Evolutionary conservation across 805 yeast species (phyloP).

Genomic region (Candida loeiensis): DNA sequence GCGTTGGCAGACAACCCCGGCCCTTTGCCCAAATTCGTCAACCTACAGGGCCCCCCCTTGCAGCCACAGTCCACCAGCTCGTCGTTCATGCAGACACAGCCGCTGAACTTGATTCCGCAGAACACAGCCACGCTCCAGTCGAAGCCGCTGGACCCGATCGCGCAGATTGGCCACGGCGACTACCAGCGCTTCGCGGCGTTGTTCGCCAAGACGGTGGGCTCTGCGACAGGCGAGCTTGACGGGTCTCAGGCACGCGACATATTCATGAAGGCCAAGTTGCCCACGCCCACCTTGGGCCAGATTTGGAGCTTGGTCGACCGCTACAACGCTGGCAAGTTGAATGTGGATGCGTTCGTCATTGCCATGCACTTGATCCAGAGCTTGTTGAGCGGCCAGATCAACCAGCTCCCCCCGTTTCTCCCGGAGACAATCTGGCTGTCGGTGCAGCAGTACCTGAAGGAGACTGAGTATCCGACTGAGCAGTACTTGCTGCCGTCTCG

Average conservation of each 20-base stretch:
- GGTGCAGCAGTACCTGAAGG: constrained; percentile 18
- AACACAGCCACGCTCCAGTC: constrained; percentile 33
- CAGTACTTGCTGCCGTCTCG: constrained; percentile 32
- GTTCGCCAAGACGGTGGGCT: constrained; percentile 62
- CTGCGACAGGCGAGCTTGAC: constrained; percentile 52
- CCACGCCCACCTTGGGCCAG: constrained; percentile 72
- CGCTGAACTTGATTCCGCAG: constrained; percentile 35
- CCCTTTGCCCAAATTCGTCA: constrained; percentile 59
- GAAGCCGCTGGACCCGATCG: constrained; percentile 32
- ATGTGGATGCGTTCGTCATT: constrained; percentile 72
- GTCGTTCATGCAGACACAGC: constrained; percentile 42
- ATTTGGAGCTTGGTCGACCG: constrained; percentile 89
- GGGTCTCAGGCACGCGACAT: constrained; percentile 85
- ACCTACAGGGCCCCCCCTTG: constrained; percentile 22
- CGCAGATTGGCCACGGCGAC: constrained; percentile 55
- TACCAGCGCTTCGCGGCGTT: constrained; percentile 63
- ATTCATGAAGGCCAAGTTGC: constrained; percentile 83
- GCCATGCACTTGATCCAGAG: constrained; percentile 96
- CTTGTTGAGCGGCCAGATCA: constrained; percentile 60
- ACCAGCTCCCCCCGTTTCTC: constrained; percentile 47
- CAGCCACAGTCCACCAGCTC: constrained; percentile 36
- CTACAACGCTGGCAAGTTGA: constrained; percentile 66
- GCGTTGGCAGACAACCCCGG: constrained; percentile 54
- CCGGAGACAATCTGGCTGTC: constrained; percentile 42
- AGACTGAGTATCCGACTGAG: too few relatives aligned